A percentile compares a stretch with the other conserved stretches of the same genome.
Conservation (phyloP, 2,329 filamentous ascomycete species). For the Calonectria pseudoreteaudii region DNA sequence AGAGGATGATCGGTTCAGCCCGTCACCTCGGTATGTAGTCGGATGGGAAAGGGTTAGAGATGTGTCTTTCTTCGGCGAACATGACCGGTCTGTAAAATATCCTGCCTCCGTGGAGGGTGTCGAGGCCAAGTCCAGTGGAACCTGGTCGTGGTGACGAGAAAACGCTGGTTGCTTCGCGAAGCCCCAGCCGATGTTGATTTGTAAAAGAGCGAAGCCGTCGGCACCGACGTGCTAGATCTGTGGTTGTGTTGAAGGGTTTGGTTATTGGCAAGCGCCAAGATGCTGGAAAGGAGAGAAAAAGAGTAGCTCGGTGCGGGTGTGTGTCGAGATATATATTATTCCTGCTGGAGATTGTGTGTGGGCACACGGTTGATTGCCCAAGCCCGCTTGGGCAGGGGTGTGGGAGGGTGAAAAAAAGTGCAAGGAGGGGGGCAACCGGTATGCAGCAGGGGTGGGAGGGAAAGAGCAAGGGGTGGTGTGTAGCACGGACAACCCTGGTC, state of each 20-base stretch:
- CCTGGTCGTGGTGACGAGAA: slow-evolving; percentile 43
- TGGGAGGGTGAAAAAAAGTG: slow-evolving; percentile 20
- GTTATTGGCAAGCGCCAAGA: slow-evolving; percentile 55
- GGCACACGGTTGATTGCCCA: slow-evolving; percentile 37
- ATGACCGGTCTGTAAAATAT: slow-evolving; percentile 56
- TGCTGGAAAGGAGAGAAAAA: slow-evolving; percentile 44
- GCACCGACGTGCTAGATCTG: slow-evolving; percentile 38
- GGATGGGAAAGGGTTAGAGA: slow-evolving; percentile 67
- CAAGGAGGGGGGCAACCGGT: slow-evolving; percentile 30
- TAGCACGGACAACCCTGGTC: background rate
- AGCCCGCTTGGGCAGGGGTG: slow-evolving; percentile 36
- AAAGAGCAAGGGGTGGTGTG: slow-evolving; percentile 32
- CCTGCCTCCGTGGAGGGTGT: slow-evolving; percentile 49
- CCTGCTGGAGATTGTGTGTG: slow-evolving; percentile 38
- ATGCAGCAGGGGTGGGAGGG: slow-evolving; percentile 38
- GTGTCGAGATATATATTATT: slow-evolving; percentile 49
- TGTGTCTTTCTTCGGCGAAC: slow-evolving; percentile 67
- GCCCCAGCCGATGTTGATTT: slow-evolving; percentile 38
- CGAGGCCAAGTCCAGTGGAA: slow-evolving; percentile 46
- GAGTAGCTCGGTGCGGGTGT: slow-evolving; percentile 44
- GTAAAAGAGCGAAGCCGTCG: slow-evolving; percentile 46
- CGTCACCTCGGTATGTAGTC: slow-evolving; percentile 73
- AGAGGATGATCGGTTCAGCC: slow-evolving; percentile 59
- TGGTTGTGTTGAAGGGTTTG: slow-evolving; percentile 30
- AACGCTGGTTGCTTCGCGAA: slow-evolving; percentile 44